These are phyloP conservation scores for Gossypium mustelinum DNA, from an alignment of 345 rosid genomes.

Conservation along the genomic window DNA sequence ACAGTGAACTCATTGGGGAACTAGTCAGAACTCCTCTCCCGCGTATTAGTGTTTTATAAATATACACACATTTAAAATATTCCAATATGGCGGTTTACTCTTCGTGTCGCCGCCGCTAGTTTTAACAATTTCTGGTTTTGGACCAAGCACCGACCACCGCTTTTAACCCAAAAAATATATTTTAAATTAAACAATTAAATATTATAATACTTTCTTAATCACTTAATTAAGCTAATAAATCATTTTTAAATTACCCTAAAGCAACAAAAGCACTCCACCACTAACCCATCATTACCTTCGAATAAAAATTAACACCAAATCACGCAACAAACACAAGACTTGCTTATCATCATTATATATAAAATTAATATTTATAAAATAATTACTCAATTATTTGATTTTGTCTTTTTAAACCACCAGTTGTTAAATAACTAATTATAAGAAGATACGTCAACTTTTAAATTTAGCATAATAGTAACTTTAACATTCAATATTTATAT, in stretches of 20 bases:
- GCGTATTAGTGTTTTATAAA: neutral
- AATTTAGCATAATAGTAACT: too few species aligned
- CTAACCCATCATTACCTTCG: neutral
- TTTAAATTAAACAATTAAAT: neutral
- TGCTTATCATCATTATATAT: too few species aligned
- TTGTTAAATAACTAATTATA: too few species aligned
- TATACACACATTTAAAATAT: neutral
- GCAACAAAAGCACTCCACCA: neutral
- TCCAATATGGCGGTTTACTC: slow-evolving; percentile 1
- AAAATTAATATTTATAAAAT: too few species aligned
- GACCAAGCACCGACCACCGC: neutral
- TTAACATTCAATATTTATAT: too few species aligned
- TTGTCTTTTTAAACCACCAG: too few species aligned
- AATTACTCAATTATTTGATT: too few species aligned
- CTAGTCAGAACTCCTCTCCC: neutral
- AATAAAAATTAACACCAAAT: neutral
- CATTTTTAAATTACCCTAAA: neutral
- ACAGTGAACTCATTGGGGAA: neutral
- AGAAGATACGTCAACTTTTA: too few species aligned
- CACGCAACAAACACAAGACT: neutral
- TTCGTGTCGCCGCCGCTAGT: neutral
- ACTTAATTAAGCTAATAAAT: neutral
- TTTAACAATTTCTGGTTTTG: neutral
- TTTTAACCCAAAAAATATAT: too few species aligned
- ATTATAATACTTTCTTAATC: neutral